Conservation (phyloP, 2,329 filamentous ascomycete genomes). For the Coniochaeta sp. region DNA sequence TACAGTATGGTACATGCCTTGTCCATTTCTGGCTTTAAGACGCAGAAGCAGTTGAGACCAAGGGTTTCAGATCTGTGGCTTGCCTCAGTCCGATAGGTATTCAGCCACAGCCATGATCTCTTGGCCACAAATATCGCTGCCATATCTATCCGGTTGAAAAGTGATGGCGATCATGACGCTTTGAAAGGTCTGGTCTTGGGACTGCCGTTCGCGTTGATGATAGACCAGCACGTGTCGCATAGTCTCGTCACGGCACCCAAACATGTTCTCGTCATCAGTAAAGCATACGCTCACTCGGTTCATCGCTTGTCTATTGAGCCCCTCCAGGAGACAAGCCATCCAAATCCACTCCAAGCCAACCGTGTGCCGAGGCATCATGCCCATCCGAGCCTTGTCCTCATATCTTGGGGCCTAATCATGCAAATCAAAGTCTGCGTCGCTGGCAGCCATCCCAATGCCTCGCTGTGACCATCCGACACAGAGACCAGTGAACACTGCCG, state of each 20-base stretch:
- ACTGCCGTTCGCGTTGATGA: too few species aligned
- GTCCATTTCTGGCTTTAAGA: background rate
- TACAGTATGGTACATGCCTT: too few species aligned
- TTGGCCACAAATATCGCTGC: too few species aligned
- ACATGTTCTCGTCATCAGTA: background rate
- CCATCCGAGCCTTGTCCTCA: background rate
- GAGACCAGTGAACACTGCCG: background rate
- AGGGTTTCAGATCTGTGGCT: too few species aligned
- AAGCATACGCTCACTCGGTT: background rate
- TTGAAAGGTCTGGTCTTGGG: too few species aligned
- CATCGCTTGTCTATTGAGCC: background rate
- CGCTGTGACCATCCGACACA: background rate
- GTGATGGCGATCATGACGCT: too few species aligned
- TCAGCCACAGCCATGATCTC: background rate
- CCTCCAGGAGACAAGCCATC: background rate
- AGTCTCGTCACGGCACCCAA: background rate
- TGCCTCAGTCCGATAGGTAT: too few species aligned
- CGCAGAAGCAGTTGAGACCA: too few species aligned
- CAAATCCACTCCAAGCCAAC: background rate
- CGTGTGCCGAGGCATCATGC: background rate
- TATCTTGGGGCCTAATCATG: background rate
- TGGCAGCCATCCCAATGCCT: background rate
- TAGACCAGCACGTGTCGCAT: background rate
- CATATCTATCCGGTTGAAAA: too few species aligned
- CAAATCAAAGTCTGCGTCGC: background rate